Conservation (phyloP, 257 asterid species). For the Gynochthodes officinalis region DNA sequence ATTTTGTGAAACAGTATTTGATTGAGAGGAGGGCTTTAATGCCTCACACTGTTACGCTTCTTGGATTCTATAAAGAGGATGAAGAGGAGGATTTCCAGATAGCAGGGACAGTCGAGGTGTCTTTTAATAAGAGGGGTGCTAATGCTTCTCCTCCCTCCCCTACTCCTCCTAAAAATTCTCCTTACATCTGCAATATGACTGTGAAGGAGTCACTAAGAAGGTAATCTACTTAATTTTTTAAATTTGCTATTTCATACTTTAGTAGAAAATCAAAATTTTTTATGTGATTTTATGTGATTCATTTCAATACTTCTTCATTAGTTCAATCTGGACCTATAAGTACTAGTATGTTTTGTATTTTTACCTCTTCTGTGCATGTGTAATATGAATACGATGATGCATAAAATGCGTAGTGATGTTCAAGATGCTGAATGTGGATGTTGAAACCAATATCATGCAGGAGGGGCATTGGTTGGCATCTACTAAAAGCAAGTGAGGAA, state of each 20-base stretch:
- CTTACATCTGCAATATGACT: conserved; percentile 92
- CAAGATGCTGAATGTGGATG: neutral
- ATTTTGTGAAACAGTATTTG: conserved; percentile 75
- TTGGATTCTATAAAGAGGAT: conserved; percentile 65
- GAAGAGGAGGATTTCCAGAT: conserved; percentile 72
- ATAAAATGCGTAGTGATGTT: neutral
- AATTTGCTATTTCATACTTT: neutral
- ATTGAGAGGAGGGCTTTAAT: conserved; percentile 60
- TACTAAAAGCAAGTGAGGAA: conserved; percentile 82
- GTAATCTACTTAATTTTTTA: conserved; percentile 23
- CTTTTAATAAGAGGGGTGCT: conserved; percentile 63
- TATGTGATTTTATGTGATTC: neutral
- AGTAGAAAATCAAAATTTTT: neutral
- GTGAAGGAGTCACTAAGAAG: conserved; percentile 76
- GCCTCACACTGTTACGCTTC: conserved; percentile 83
- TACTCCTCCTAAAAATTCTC: conserved; percentile 67
- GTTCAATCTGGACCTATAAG: neutral
- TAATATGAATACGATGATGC: neutral
- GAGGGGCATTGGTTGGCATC: conserved; percentile 95
- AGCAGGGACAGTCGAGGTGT: conserved; percentile 91
- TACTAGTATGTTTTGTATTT: neutral
- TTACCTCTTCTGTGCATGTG: neutral
- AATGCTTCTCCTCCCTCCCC: conserved; percentile 86
- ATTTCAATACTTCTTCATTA: neutral
- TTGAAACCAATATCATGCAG: conserved; percentile 34